Conservation (phyloP, 164 flowering plant genomes). For the Warburgia ugandensis region DNA sequence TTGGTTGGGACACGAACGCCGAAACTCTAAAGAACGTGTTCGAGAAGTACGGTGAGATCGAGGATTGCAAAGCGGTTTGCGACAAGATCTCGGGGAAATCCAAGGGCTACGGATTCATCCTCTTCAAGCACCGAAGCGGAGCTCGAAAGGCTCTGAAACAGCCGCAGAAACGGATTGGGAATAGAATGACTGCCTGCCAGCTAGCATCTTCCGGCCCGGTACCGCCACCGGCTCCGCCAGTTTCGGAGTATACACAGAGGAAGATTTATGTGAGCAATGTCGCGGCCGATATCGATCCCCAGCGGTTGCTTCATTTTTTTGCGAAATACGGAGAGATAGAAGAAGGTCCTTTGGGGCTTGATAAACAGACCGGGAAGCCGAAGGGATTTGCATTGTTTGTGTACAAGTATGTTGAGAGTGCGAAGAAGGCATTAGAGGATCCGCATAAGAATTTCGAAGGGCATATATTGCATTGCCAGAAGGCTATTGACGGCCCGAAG, state of each 20-base stretch:
- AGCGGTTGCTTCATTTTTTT: constrained; percentile 46
- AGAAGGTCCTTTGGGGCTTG: constrained; percentile 85
- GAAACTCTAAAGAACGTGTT: constrained; percentile 37
- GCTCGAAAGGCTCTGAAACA: constrained; percentile 59
- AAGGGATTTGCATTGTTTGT: constrained; percentile 75
- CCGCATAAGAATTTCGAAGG: constrained; percentile 85
- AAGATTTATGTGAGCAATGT: constrained; percentile 87
- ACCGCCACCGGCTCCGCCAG: constrained; percentile 22
- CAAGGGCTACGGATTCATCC: constrained; percentile 73
- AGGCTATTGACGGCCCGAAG: constrained; percentile 79
- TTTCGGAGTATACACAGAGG: constrained; percentile 61
- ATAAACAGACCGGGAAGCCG: constrained; percentile 69
- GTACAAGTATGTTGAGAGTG: constrained; percentile 50
- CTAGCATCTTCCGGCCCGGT: constrained; percentile 71
- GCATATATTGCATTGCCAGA: constrained; percentile 70
- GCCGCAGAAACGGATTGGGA: constrained; percentile 79
- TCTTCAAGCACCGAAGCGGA: constrained; percentile 55
- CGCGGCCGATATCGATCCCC: constrained; percentile 57
- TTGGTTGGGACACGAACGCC: constrained; percentile 56
- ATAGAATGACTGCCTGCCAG: constrained; percentile 68
- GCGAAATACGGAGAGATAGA: constrained; percentile 69
- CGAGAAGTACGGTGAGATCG: constrained; percentile 49
- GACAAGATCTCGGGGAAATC: constrained; percentile 75
- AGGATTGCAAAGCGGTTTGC: constrained; percentile 58
- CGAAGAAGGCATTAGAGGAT: constrained; percentile 66